These are phyloP conservation scores for Suillus fuscotomentosus DNA, from an alignment of 768 basidiomycete species.

Conservation along the genomic window DNA sequence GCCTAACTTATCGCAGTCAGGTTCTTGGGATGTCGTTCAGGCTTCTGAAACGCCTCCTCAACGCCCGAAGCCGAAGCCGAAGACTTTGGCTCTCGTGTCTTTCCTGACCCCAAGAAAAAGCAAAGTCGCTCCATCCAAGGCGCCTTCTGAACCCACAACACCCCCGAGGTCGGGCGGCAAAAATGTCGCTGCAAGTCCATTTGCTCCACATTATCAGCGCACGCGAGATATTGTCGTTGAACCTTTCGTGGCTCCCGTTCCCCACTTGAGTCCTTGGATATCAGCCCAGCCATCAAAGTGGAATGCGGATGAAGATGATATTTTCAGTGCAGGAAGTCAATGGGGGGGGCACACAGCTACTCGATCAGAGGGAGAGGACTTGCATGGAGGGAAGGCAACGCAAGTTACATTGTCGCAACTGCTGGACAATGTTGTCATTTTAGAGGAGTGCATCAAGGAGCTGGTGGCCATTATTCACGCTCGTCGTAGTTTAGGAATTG, in stretches of 20 bases:
- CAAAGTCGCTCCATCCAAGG: constrained; percentile 37
- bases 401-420: constrained; percentile 77
- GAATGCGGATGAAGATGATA: constrained; percentile 67
- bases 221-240: constrained; percentile 72
- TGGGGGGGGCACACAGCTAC: constrained; percentile 38
- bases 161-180: constrained; percentile 42
- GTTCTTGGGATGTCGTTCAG: constrained; percentile 25
- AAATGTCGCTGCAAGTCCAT: constrained; percentile 66
- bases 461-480: constrained; percentile 83
- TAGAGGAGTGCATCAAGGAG: constrained; percentile 96
- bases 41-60: constrained; percentile 32
- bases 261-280: constrained; percentile 64
- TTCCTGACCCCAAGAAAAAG: constrained; percentile 79
- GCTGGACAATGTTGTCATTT: constrained; percentile 90
- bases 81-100: constrained; percentile 64
- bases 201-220: constrained; percentile 79
- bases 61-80: constrained; percentile 48
- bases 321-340: constrained; percentile 50
- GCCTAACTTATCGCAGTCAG: constrained; percentile 37
- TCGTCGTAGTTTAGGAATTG: constrained; percentile 79
- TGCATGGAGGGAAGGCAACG: constrained; percentile 32
- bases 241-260: constrained; percentile 61
- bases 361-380: constrained; percentile 22
- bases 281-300: constrained; percentile 51
- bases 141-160: constrained; percentile 42